Evolutionary conservation across 2,329 filamentous ascomycete genomes (phyloP).

Genomic region (Penicillium sp.): DNA sequence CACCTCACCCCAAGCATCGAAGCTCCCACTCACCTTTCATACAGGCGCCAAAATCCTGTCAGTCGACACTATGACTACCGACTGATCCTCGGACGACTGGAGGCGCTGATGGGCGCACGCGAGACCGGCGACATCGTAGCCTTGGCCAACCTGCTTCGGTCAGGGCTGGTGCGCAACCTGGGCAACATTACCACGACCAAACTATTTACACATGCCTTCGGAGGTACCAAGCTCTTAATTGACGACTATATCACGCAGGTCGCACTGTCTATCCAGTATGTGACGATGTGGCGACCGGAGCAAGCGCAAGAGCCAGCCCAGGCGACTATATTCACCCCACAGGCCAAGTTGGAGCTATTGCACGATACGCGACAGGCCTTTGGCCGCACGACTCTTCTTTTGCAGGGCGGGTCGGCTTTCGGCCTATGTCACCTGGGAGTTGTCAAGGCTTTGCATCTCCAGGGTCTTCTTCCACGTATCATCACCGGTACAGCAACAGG

Average conservation of each 20-base stretch:
- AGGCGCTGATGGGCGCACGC: conserved; percentile 66
- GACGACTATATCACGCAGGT: conserved; percentile 87
- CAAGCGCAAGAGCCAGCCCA: conserved; percentile 48
- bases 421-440: conserved; percentile 88
- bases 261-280: conserved; percentile 74
- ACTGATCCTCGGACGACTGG: conserved; percentile 74
- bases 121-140: conserved; percentile 70
- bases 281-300: conserved; percentile 64
- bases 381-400: conserved; percentile 77
- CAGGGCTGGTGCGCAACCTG: conserved; percentile 75
- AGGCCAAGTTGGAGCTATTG: conserved; percentile 80
- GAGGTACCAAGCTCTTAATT: conserved; percentile 84
- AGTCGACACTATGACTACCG: conserved; percentile 83
- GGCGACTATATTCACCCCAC: conserved; percentile 59
- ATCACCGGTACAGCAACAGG: conserved; percentile 90
- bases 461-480: conserved; percentile 79
- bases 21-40: background rate
- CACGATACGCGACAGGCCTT: conserved; percentile 87
- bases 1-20: background rate
- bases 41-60: conserved; percentile 75
- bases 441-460: conserved; percentile 78
- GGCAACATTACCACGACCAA: conserved; percentile 82
- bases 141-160: conserved; percentile 75
- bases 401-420: conserved; percentile 90
- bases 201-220: conserved; percentile 80